Percentiles rank a stretch among this genome's conserved stretches.
These are phyloP conservation scores for Calonectria ilicicola DNA, from an alignment of 2,329 filamentous ascomycete species.

Conservation along the genomic window DNA sequence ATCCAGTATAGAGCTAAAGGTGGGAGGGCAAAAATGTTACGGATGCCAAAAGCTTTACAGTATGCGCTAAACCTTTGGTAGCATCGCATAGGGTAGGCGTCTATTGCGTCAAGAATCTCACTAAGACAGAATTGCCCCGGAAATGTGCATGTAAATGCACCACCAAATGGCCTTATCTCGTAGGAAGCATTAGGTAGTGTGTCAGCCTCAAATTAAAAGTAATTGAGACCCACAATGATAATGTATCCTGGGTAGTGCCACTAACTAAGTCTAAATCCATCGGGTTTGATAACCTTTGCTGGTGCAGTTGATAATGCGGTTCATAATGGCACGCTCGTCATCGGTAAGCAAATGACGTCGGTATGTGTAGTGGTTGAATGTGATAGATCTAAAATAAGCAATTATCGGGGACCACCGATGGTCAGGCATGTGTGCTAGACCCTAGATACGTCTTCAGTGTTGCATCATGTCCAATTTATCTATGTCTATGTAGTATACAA, in stretches of 20 bases:
- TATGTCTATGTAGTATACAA: slow-evolving; percentile 15
- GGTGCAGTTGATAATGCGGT: not conserved
- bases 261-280: no score
- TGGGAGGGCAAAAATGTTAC: no score
- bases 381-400: not conserved
- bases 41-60: no score
- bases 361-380: not conserved
- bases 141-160: not conserved
- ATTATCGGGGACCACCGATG: not conserved
- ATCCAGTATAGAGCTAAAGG: no score
- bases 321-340: no score
- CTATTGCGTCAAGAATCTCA: no score
- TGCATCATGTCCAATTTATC: not conserved
- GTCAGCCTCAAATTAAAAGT: not conserved
- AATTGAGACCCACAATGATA: no score
- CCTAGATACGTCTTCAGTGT: not conserved
- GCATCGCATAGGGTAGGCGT: not conserved
- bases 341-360: not conserved
- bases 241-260: no score
- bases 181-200: not conserved
- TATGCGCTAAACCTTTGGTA: not conserved
- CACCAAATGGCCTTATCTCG: not conserved
- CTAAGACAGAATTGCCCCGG: not conserved
- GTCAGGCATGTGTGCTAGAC: no score
- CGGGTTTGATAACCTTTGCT: not conserved